Base-by-base conservation (phyloP, 2,329 filamentous ascomycete genomes). In the Xylariaceae sp. region DNA sequence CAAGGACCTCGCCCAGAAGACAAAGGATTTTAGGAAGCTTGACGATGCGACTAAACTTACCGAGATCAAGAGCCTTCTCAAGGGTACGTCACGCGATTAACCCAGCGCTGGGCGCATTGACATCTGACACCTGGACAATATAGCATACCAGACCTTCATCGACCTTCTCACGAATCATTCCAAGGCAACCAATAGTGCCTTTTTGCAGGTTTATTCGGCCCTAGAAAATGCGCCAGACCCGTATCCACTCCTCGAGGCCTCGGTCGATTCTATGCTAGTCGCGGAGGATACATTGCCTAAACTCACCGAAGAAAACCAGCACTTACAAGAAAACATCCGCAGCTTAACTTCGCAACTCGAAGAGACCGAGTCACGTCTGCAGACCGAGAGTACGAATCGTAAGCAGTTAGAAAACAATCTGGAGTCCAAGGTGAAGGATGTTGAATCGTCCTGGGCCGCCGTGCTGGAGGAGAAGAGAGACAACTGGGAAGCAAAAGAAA, bases 1-100 rank as follows among this genome's bases (percentile, higher is more conserved):
- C 47, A 99, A 99, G 70, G 95, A 99, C 57, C 79, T 99, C 16
- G 94, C 95, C n/a, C 92, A 97, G 70, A 97, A 97, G 80, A 99
- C 94, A 1, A 99, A 99, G 68, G 93, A 97, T 66, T 99, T 97
- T 65, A 82, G 92, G 57, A 97, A 97, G 72, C 81, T 96, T 9
- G 93, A 97, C 64, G 69, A 99, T 77, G 77, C 88, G 9, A 84
- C 83, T 51, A 99, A 97, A 73, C 76, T 99, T 48, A 79, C 80
- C 4, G 94, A 99, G 72, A 86, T 96, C 76, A 99, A 97, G 75
- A 85, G 85, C 32, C 76, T 99, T 44, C 75, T 99, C 54, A 97
- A 96, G 80, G 87, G 91, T 92, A 70, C 40, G 67, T 58, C 16
- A 13, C 20, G 13, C n/a, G 15, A 3, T 26, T 16, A 15, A 23